These are phyloP conservation scores for Fomitopsis palustris DNA, from an alignment of 1,284 basidiomycete genomes.

Conservation along the genomic window DNA sequence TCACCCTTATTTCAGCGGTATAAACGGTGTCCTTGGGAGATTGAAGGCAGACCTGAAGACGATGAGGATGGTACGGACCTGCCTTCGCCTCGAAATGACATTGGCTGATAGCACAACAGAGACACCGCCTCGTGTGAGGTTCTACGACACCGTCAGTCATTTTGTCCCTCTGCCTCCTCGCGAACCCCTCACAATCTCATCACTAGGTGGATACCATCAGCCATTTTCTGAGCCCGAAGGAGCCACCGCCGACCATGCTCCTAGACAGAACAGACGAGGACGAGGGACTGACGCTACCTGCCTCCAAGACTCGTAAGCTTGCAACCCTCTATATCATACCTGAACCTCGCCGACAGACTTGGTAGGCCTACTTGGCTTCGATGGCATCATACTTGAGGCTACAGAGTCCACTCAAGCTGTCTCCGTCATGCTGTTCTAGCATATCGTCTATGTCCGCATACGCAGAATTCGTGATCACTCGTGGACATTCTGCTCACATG, in stretches of 20 bases:
- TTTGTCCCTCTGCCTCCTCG: neutral
- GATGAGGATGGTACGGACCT: slow-evolving; percentile 61
- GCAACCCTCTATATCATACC: neutral
- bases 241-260: slow-evolving; percentile 76
- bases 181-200: neutral
- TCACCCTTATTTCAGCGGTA: slow-evolving; percentile 85
- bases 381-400: slow-evolving; percentile 80
- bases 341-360: neutral
- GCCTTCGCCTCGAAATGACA: too few species aligned
- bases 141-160: slow-evolving; percentile 57
- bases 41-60: slow-evolving; percentile 71
- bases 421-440: slow-evolving; percentile 67
- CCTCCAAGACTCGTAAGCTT: slow-evolving; percentile 65
- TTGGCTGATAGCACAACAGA: slow-evolving; percentile 37
- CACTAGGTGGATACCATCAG: slow-evolving; percentile 68
- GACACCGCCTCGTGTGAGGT: slow-evolving; percentile 61
- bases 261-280: slow-evolving; percentile 86
- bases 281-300: slow-evolving; percentile 65
- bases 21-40: slow-evolving; percentile 86
- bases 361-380: slow-evolving; percentile 71
- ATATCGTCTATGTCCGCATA: neutral
- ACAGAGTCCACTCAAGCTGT: slow-evolving; percentile 75
- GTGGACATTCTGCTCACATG: neutral
- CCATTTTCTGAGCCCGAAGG: slow-evolving; percentile 67
- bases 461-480: neutral